Conservation (phyloP, 192 early-diverging fungal species). For the Entomortierella chlamydospora region DNA sequence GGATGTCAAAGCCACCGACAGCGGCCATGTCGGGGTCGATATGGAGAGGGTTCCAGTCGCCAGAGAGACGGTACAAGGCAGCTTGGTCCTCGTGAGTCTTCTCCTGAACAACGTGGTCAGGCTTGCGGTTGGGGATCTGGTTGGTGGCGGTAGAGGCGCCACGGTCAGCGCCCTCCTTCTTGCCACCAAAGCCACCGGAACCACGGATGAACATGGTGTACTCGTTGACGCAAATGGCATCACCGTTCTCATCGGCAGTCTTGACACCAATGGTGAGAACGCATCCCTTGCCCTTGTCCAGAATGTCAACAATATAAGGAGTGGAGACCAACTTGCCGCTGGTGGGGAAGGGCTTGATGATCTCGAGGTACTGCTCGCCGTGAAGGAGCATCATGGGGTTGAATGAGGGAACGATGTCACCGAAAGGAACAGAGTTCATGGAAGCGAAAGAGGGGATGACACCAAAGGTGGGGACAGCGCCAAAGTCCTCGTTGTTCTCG, state of each 20-base stretch:
- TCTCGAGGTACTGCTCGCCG: conserved; percentile 96
- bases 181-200: conserved; percentile 88
- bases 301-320: conserved; percentile 87
- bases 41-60: conserved; percentile 98
- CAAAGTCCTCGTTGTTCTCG: conserved; percentile 88
- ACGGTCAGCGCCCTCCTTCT: conserved; percentile 76
- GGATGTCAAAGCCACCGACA: conserved; percentile 95
- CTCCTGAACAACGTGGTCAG: conserved; percentile 86
- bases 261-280: conserved; percentile 85
- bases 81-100: conserved; percentile 94
- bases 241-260: conserved; percentile 79
- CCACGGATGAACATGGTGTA: conserved; percentile 96
- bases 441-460: conserved; percentile 86
- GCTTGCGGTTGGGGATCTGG: conserved; percentile 80
- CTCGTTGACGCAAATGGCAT: conserved; percentile 87
- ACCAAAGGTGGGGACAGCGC: conserved; percentile 91
- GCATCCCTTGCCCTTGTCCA: conserved; percentile 98
- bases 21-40: conserved; percentile 95
- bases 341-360: conserved; percentile 89
- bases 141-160: conserved; percentile 86
- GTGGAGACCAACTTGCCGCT: conserved; percentile 82
- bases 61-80: conserved; percentile 94
- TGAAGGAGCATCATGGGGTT: conserved; percentile 98
- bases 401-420: conserved; percentile 79
- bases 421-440: conserved; percentile 75